Percentiles rank a stretch among this genome's conserved stretches.
Evolutionary conservation across 331 rosid genomes (phyloP).

Genomic region (Malus hybrid): DNA sequence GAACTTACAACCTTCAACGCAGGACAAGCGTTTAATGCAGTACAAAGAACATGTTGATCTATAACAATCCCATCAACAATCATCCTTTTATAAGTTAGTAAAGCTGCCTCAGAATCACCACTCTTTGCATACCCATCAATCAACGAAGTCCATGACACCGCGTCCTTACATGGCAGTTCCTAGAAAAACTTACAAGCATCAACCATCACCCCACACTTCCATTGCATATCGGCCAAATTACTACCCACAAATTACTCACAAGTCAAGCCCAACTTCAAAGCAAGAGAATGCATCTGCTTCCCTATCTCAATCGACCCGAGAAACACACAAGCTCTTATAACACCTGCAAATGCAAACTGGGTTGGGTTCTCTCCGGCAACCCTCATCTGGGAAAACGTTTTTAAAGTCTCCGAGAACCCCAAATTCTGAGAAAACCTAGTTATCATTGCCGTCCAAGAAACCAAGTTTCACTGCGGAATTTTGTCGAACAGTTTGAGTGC

Average conservation of each 20-base stretch:
- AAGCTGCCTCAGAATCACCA: slow-evolving; percentile 24
- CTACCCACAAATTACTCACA: slow-evolving; percentile 21
- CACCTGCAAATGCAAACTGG: slow-evolving; percentile 28
- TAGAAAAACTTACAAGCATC: slow-evolving; percentile 29
- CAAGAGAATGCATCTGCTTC: slow-evolving; percentile 28
- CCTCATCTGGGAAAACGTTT: slow-evolving; percentile 18
- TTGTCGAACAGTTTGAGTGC: slow-evolving; percentile 22
- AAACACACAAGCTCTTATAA: slow-evolving; percentile 17
- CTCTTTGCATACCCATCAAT: slow-evolving; percentile 27
- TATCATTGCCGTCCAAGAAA: slow-evolving; percentile 31
- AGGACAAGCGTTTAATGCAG: slow-evolving; percentile 19
- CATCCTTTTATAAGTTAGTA: slow-evolving; percentile 20
- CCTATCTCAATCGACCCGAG: slow-evolving; percentile 19
- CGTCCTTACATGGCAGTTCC: slow-evolving; percentile 27
- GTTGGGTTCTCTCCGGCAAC: slow-evolving; percentile 16
- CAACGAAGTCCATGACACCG: slow-evolving; percentile 27
- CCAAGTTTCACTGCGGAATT: slow-evolving; percentile 27
- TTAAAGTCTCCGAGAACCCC: slow-evolving; percentile 12
- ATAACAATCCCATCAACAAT: slow-evolving; percentile 11
- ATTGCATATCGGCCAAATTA: slow-evolving; percentile 29
- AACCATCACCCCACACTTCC: slow-evolving; percentile 18
- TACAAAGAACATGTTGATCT: slow-evolving; percentile 27
- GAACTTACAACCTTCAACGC: background rate
- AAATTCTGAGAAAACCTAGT: slow-evolving; percentile 23
- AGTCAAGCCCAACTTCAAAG: slow-evolving; percentile 16